Evolutionary conservation across 768 basidiomycete genomes (phyloP), one percentile per base, ranked within the genome.

Genomic region (Cystoderma amianthinum): DNA sequence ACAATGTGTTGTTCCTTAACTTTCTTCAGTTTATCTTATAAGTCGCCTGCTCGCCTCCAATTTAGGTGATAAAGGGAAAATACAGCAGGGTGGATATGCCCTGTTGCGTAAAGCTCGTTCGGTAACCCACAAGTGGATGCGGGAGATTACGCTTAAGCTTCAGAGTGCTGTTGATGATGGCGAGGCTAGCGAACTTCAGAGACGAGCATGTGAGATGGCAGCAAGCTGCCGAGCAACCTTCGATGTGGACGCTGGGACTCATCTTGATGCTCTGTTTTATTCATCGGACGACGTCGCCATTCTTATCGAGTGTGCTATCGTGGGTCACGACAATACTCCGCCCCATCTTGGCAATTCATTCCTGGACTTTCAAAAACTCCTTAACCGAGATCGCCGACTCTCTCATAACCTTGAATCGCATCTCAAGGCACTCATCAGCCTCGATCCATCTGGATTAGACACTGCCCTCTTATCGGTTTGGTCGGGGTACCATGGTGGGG

Each of bases 161-260:
- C 46, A 53, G 12, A 37, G 32, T 17, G 44, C 39, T 20, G 28
- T 25, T 17, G 44, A 52, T 6, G 51, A 51, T 18, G 30, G 47
- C 7, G 19, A 42, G 22, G 38, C 48, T 18, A 30, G 25, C 12
- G 46, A 52, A 28, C 33, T 58, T 16, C 53, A 54, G 38, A 38
- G 42, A 7, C 56, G 53, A 12, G 46, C 68, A 17, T 56, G 62
- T 21, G 64, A 67, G 35, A 55, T 61, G 22, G 69, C 68, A 1
- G 53, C 56, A 2, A 57, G 58, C 12, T 74, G 72, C 48, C 58
- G 71, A 15, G 51, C 56, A 15, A 68, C 67, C 1, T 69, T 56
- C 38, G 62, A 65, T 33, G 64, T 64, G 12, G 61, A 62, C 15
- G n/a, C 35, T 10, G n/a, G n/a, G n/a, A 30, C 15, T 32, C 48